Conservation (phyloP, 2,329 filamentous ascomycete species). For the Fusarium anthophilum region DNA sequence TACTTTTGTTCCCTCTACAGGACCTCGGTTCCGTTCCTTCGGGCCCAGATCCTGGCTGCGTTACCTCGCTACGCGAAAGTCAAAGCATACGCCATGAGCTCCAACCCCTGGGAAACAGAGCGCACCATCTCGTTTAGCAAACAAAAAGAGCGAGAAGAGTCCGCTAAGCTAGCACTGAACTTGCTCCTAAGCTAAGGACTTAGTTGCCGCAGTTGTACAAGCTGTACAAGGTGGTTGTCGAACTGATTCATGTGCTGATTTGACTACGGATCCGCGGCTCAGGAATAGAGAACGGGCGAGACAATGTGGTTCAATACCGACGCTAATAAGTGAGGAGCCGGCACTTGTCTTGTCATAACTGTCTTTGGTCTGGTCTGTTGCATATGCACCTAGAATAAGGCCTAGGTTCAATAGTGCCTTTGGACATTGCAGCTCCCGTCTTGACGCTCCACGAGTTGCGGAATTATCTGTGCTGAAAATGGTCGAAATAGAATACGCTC, state of each 20-base stretch:
- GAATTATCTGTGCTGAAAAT: neutral
- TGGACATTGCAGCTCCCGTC: neutral
- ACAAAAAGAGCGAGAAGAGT: neutral
- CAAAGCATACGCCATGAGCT: neutral
- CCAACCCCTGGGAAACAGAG: neutral
- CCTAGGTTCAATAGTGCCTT: neutral
- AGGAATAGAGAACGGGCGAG: neutral
- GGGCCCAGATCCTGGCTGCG: constrained; percentile 8
- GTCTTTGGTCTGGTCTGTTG: neutral
- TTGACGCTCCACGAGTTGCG: neutral
- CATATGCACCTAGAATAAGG: neutral
- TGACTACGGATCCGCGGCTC: neutral
- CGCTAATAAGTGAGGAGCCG: constrained; percentile 11
- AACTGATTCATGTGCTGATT: neutral
- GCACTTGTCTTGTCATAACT: neutral
- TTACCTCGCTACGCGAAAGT: neutral
- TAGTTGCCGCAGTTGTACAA: neutral
- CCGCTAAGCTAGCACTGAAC: neutral
- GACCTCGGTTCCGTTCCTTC: constrained; percentile 16
- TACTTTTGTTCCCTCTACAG: neutral
- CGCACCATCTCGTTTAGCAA: neutral
- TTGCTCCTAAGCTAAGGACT: neutral
- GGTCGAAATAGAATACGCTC: neutral
- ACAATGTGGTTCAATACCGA: constrained; percentile 10
- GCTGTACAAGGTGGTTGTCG: neutral